A percentile compares a stretch with the other conserved stretches of the same genome.
Conservation (phyloP, 768 basidiomycete species). For the Termitomyces eurrhizus region DNA sequence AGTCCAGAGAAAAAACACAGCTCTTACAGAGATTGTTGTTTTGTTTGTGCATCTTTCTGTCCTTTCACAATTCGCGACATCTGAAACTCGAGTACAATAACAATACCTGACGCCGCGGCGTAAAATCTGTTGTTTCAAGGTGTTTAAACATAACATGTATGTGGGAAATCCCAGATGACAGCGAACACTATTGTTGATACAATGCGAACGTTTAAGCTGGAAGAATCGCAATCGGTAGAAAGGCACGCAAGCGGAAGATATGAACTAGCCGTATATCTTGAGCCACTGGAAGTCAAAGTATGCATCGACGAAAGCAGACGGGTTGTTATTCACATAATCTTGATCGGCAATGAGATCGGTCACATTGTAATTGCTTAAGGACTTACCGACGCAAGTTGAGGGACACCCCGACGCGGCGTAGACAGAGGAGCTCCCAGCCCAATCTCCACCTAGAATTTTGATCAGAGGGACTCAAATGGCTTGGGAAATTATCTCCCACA, state of each 20-base stretch:
- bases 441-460: conserved; percentile 44
- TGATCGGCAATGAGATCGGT: not conserved
- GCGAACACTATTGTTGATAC: not conserved
- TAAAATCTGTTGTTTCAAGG: not conserved
- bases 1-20: not conserved
- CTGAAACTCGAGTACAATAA: not conserved
- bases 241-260: not conserved
- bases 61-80: no score
- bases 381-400: conserved; percentile 49
- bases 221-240: not conserved
- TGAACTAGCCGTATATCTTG: conserved; percentile 30
- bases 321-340: conserved; percentile 69
- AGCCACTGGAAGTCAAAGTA: conserved; percentile 70
- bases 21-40: not conserved
- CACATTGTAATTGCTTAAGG: not conserved
- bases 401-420: conserved; percentile 52
- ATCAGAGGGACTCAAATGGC: not conserved
- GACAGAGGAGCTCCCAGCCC: conserved; percentile 40
- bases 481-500: conserved; percentile 36
- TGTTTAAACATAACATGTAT: not conserved
- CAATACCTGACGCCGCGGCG: not conserved
- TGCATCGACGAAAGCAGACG: conserved; percentile 59
- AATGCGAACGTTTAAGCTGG: not conserved
- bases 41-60: no score
- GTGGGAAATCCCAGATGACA: not conserved